Evolutionary conservation across 2,329 filamentous ascomycete genomes (phyloP).

Genomic region (Parastagonospora avenae): DNA sequence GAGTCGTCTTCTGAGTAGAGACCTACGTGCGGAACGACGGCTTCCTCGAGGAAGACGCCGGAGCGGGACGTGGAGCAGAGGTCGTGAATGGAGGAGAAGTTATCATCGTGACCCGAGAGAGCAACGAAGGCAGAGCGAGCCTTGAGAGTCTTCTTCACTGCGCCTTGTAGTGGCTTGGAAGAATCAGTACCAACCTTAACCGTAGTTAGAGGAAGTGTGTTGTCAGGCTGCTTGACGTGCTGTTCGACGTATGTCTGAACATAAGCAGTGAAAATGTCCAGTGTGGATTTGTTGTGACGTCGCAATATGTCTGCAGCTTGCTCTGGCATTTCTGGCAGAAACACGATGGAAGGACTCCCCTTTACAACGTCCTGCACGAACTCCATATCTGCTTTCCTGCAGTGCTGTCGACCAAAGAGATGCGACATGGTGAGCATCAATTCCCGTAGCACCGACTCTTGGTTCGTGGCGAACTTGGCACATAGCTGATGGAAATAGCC

Average conservation of each 20-base stretch:
- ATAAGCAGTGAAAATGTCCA: constrained; percentile 70
- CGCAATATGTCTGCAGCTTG: constrained; percentile 62
- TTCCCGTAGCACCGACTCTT: constrained; percentile 58
- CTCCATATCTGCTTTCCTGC: constrained; percentile 54
- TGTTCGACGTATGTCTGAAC: constrained; percentile 72
- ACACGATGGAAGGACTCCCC: constrained; percentile 66
- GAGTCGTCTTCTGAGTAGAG: constrained; percentile 61
- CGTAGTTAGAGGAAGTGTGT: constrained; percentile 63
- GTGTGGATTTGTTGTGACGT: constrained; percentile 68
- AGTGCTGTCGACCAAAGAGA: constrained; percentile 68
- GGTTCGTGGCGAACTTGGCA: constrained; percentile 58
- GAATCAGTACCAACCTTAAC: constrained; percentile 50
- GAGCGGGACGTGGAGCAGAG: constrained; percentile 68
- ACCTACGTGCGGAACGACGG: constrained; percentile 71
- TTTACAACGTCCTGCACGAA: constrained; percentile 57
- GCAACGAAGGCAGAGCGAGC: constrained; percentile 73
- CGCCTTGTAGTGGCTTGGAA: constrained; percentile 17
- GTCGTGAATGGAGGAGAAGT: constrained; percentile 68
- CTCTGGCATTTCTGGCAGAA: constrained; percentile 67
- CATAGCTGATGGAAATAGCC: constrained; percentile 74
- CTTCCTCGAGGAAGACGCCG: constrained; percentile 76
- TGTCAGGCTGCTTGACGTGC: constrained; percentile 62
- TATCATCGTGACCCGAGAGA: constrained; percentile 70
- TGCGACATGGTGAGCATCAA: constrained; percentile 73
- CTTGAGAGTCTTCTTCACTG: constrained; percentile 45